These are phyloP conservation scores for Prosopis cineraria DNA, from an alignment of 306 rosid species.

Conservation along the genomic window DNA sequence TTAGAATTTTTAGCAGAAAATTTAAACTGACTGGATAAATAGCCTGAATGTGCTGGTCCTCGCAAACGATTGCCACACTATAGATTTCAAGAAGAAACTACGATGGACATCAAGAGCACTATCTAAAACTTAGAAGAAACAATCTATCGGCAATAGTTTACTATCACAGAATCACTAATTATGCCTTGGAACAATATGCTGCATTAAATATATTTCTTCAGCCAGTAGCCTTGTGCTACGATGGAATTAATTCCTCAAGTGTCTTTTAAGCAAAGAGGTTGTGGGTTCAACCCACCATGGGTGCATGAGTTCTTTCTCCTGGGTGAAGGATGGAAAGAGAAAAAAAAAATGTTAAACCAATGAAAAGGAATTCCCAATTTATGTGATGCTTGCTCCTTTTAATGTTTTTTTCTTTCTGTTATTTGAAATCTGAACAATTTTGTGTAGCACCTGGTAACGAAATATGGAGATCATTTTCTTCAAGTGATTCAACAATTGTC, in stretches of 20 bases:
- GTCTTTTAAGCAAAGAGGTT: no score
- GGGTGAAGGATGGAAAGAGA: no score
- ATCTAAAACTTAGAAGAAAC: slow-evolving; percentile 22
- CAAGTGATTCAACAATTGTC: slow-evolving; percentile 54
- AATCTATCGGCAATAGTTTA: slow-evolving; percentile 23
- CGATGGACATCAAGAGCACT: slow-evolving; percentile 4
- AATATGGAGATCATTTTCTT: slow-evolving; percentile 75
- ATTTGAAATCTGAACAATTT: slow-evolving; percentile 35
- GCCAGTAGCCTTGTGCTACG: no score
- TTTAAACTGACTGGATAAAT: slow-evolving; percentile 11
- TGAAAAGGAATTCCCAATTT: neutral
- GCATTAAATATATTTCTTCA: slow-evolving; percentile 23
- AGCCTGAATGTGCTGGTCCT: neutral
- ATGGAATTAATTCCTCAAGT: no score
- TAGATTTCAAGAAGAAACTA: slow-evolving; percentile 12
- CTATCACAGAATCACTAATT: slow-evolving; percentile 15
- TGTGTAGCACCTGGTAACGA: slow-evolving; percentile 70
- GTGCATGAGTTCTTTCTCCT: no score
- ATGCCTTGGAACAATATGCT: slow-evolving; percentile 21
- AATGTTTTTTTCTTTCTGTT: neutral
- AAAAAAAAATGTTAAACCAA: neutral
- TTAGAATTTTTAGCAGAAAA: slow-evolving; percentile 8
- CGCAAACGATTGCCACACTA: neutral
- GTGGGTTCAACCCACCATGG: no score
- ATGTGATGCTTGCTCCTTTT: neutral